phyloP scores from a whole-genome alignment of 805 yeast species.

The Debaryomyces castellii region DNA sequence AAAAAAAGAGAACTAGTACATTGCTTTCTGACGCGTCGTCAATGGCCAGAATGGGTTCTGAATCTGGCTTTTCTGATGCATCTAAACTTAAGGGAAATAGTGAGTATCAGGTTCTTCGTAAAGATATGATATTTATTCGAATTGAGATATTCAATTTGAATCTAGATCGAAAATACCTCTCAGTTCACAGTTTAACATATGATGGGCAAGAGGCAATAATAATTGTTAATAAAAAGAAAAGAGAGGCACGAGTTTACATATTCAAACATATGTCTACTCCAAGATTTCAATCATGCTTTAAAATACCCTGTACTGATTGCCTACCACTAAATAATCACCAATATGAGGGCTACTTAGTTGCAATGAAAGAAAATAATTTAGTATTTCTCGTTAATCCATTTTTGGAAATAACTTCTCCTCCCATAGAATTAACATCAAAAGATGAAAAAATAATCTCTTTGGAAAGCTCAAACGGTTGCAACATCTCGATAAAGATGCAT shows the following conservation, averaged over 20 bases:
- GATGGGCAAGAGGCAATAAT: constrained; percentile 63
- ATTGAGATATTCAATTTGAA: constrained; percentile 44
- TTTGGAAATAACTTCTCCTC: constrained; percentile 44
- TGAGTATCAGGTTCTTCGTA: constrained; percentile 44
- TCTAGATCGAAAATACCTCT: constrained; percentile 21
- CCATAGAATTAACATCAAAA: constrained; percentile 16
- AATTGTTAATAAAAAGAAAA: constrained; percentile 43
- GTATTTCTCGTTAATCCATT: constrained; percentile 56
- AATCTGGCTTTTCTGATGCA: constrained; percentile 26
- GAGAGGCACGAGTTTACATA: constrained; percentile 50
- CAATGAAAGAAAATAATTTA: constrained; percentile 34
- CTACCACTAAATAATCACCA: constrained; percentile 30
- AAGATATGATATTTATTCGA: constrained; percentile 71
- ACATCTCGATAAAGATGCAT: constrained; percentile 22
- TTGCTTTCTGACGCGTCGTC: constrained; percentile 42
- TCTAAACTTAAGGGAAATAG: constrained; percentile 17
- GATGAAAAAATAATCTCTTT: constrained; percentile 20
- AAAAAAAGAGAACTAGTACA: constrained; percentile 44
- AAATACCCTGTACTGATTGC: constrained; percentile 35
- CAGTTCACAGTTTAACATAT: constrained; percentile 34
- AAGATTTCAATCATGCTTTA: constrained; percentile 29
- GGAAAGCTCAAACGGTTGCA: constrained; percentile 27
- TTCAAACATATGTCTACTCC: constrained; percentile 41
- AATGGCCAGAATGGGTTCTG: constrained; percentile 46
- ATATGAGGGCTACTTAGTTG: constrained; percentile 46